Percentiles rank a stretch among this genome's conserved stretches.
Evolutionary conservation across 345 rosid genomes (phyloP).

Genomic region (Populus pruinosa): DNA sequence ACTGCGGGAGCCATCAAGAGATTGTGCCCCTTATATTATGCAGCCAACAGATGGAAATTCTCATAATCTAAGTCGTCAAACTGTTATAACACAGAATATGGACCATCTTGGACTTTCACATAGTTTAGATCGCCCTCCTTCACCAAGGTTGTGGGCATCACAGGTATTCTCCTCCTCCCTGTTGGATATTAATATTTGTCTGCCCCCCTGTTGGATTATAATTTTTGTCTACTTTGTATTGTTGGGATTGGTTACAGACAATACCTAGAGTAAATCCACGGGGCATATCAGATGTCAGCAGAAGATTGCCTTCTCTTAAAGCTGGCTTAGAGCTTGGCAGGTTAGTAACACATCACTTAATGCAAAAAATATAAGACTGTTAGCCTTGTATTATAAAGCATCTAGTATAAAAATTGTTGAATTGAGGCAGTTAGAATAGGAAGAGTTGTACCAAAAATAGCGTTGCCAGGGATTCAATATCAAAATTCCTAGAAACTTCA

Average conservation of each 20-base stretch:
- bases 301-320: conserved; percentile 44
- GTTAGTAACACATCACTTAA: too few relatives aligned
- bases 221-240: not conserved
- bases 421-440: too few relatives aligned
- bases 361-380: too few relatives aligned
- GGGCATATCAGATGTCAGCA: conserved; percentile 40
- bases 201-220: not conserved
- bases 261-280: conserved; percentile 43
- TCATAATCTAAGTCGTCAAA: conserved; percentile 35
- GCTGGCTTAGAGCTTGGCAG: too few relatives aligned
- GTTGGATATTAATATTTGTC: not conserved
- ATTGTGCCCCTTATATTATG: conserved; percentile 33
- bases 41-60: conserved; percentile 35
- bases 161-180: conserved; percentile 42
- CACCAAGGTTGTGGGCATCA: conserved; percentile 63
- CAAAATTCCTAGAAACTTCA: too few relatives aligned
- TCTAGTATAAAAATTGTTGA: too few relatives aligned
- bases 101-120: conserved; percentile 52
- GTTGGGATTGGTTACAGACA: conserved; percentile 32
- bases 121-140: conserved; percentile 37
- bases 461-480: too few relatives aligned
- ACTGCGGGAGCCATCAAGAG: conserved; percentile 18
- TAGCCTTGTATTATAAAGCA: too few relatives aligned
- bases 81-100: conserved; percentile 23
- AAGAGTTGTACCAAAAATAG: too few relatives aligned